Base-by-base conservation (phyloP, 2,329 filamentous ascomycete species). In the Rugonectria rugulosa region DNA sequence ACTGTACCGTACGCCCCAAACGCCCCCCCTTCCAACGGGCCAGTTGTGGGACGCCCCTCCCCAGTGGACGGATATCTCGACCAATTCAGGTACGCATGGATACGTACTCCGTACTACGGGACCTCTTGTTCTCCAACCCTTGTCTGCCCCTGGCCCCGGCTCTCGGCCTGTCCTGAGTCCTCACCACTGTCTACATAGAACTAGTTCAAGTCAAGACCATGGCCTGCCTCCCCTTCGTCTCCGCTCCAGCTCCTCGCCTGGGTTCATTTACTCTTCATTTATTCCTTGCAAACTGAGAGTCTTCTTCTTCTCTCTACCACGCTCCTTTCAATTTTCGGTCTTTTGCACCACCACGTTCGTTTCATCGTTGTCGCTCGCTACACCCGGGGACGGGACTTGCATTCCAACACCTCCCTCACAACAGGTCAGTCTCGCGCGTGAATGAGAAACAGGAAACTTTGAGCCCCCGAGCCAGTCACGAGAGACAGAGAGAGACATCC, bases 221-320 rank as follows among this genome's bases (percentile, higher is more conserved):
- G 63, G 37, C 53, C 56, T 57, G 46, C 63, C 53, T 61, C 64
- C 65, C 65, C 63, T 68, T 68, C 68, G 56, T 65, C 65, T 59
- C 58, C 54, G 55, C 61, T 55, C 60, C 55, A 57, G 37, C 20
- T 40, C 61, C 20, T 40, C 60, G 57, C 60, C 59, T 62, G 64
- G 62, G 52, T 64, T 66, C 58, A 65, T 50, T 62, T 60, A 57
- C 57, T 64, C 60, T 57, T 70, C 63, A 57, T 68, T 59, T 60
- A 69, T 68, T 73, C 68, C 69, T 75, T 73, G 76, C 78, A 79
- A 82, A 83, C 79, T 77, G 80, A 81, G 80, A 77, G 79, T 74
- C 63, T 65, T 60, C 67, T 77, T 75, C 56, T 60, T 62, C 79
- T 82, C 80, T 83, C 81, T 78, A 77, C 68, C 77, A 84, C 81